Conservation (phyloP, 139 green algal genomes). For the Picochlorum sp. region DNA sequence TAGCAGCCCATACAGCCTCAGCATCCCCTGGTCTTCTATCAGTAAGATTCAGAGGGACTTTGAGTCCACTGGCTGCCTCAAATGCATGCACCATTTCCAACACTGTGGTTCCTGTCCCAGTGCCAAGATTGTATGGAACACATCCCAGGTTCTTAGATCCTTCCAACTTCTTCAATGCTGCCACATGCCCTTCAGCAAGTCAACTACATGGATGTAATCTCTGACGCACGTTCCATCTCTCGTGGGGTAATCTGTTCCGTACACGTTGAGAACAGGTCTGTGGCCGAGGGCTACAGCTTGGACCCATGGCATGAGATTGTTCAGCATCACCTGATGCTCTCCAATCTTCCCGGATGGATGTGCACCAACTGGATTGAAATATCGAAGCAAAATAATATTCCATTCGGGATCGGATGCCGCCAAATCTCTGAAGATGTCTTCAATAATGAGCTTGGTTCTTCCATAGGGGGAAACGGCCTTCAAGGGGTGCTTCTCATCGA, state of each 20-base stretch:
- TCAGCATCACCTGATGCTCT: conserved; percentile 90
- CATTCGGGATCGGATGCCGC: conserved; percentile 58
- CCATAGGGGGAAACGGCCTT: conserved; percentile 85
- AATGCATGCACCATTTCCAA: conserved; percentile 92
- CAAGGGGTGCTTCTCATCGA: conserved; percentile 76
- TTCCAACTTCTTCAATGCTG: conserved; percentile 70
- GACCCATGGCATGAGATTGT: conserved; percentile 99
- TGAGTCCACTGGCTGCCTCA: conserved; percentile 78
- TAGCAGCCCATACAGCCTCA: conserved; percentile 80
- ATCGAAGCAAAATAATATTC: conserved; percentile 55
- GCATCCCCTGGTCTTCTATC: conserved; percentile 68
- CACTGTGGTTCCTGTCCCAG: conserved; percentile 81
- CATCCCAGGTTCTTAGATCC: conserved; percentile 53
- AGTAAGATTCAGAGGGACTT: conserved; percentile 52
- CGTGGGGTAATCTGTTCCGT: conserved; percentile 90
- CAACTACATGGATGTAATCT: conserved; percentile 99
- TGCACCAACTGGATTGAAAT: conserved; percentile 40
- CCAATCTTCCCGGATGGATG: conserved; percentile 76
- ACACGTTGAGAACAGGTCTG: conserved; percentile 79
- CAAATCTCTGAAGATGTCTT: conserved; percentile 79
- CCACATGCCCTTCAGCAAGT: conserved; percentile 80
- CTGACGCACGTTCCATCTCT: conserved; percentile 77
- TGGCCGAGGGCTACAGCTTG: conserved; percentile 88
- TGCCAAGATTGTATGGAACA: conserved; percentile 90
- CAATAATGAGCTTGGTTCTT: conserved; percentile 96